Evolutionary conservation across 2,329 filamentous ascomycete genomes (phyloP), one percentile per base, ranked within the genome.

Genomic region (Ophiostoma tasmaniense): DNA sequence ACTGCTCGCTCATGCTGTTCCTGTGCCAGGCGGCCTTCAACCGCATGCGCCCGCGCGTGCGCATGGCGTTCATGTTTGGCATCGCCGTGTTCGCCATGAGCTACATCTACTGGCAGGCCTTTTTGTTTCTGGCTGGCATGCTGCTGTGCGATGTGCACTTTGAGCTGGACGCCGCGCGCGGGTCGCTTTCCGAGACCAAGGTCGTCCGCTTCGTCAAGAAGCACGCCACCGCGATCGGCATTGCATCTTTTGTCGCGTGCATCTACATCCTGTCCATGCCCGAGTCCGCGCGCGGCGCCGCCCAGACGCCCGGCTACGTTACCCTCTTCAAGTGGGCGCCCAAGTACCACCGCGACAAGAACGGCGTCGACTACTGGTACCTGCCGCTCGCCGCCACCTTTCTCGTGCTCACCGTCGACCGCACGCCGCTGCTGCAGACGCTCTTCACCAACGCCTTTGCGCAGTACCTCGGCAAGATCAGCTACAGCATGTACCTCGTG

Each of bases 401-500:
- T 1, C 70, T 78, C 2, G 72, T 78, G 3, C 61, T 75, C 3
- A 50, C 71, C 8, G 61, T 77, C 35, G 74, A 77, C 28, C 69
- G 71, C 3, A 66, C 72, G 3, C 70, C 67, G 0, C 70, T 73
- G 8, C 65, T 78, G 14, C 76, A 77, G 64, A 28, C 66, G 10
- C 68, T 74, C 1, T 78, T 77, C 69, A 78, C 74, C 2, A 75
- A 73, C 7, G 68, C 70, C 1, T 67, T 77, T 5, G 62, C 72
- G 28, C 72, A 72, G 68, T 88, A 88, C 75, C 77, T 88, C 3
- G 86, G 86, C 70, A 82, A 82, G 74, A 83, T 88, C 72, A 87
- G 84, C 67, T 89, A 86, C 73, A 82, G 84, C 66, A 75, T 89
- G 37, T 89, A 89, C 75, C 80, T 89, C 14, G 83, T 88, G 78